Percentiles rank a stretch among this genome's conserved stretches.
phyloP scores from a whole-genome alignment of 2,329 filamentous ascomycete genomes.

The Zymoseptoria pseudotritici region DNA sequence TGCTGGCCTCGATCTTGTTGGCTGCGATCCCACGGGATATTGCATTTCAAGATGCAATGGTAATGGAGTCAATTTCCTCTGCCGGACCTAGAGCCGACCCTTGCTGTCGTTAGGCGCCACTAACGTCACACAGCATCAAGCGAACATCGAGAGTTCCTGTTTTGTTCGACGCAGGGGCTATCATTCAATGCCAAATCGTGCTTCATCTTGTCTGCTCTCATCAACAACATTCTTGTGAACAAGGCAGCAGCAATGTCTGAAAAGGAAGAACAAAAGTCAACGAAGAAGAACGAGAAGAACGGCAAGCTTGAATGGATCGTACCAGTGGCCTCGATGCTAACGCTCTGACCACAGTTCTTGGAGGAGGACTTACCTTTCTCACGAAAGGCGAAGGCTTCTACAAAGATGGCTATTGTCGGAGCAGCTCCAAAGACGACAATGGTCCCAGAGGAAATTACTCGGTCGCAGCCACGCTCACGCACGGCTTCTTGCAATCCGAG shows the following conservation, averaged over 20 bases:
- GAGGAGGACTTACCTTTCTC: constrained; percentile 12
- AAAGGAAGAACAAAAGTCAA: neutral
- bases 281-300: constrained; percentile 1
- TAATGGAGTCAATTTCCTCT: neutral
- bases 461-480: constrained; percentile 13
- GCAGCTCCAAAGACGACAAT: constrained; percentile 6
- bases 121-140: neutral
- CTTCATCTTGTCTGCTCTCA: neutral
- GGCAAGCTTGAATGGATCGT: neutral
- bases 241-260: neutral
- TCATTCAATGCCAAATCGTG: neutral
- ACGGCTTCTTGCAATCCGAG: constrained; percentile 11
- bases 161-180: neutral
- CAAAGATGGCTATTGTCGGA: constrained; percentile 15
- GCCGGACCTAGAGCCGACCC: too few species aligned
- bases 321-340: neutral
- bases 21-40: too few species aligned
- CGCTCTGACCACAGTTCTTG: constrained; percentile 4
- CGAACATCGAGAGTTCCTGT: neutral
- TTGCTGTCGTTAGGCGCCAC: neutral
- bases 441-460: constrained; percentile 8
- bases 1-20: too few species aligned
- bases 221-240: neutral
- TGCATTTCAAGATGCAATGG: neutral
- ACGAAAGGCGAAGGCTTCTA: constrained; percentile 13